Evolutionary conservation across 495 filamentous ascomycete genomes (phyloP), one percentile per base, ranked within the genome.

Genomic region (Trichoderma virens): DNA sequence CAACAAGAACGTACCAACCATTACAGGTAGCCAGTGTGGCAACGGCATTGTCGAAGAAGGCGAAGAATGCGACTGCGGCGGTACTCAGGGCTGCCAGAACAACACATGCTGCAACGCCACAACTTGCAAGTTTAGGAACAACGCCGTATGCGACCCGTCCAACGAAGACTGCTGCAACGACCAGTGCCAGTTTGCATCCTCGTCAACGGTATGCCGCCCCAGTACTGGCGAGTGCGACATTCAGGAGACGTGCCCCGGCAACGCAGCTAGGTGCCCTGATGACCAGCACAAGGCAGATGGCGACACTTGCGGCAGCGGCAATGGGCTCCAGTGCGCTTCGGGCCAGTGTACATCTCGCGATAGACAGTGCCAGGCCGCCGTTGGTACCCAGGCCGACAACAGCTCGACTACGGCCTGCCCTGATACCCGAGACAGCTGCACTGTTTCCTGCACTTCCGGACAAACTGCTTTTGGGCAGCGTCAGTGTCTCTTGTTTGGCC

Each of bases 11-110:
- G 86, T 98, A 20, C 79, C 81, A n/a, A 93, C 90, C n/a, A 90
- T 95, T 71, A 90, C 86, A 0, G 89, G 89, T 68, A 88, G 87
- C 65, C 86, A 91, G 70, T 98, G 94, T 72, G 94, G 94, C 60
- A 98, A 98, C 74, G 94, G 94, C 56, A 98, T 98, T 66, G 95
- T 98, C 45, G 94, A 98, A 74, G 74, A 81, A 11, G 94, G 91
- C 66, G 94, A 98, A 75, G 89, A 98, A 18, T 98, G 94, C 74
- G 94, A 98, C 76, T 98, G 94, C 70, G 95, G 94, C 62, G 94
- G 93, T 47, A 72, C 73, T 7, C 75, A 77, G 34, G 83, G 83
- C 47, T 98, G 94, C 73, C 84, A 78, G 20, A 73, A 79, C 67
- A 91, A 98, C 74, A 64, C 69, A 30, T 98, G 94, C 79, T 98